Evolutionary conservation across 2,329 filamentous ascomycete genomes (phyloP), one percentile per base, ranked within the genome.

Genomic region (Claviceps digitariae): DNA sequence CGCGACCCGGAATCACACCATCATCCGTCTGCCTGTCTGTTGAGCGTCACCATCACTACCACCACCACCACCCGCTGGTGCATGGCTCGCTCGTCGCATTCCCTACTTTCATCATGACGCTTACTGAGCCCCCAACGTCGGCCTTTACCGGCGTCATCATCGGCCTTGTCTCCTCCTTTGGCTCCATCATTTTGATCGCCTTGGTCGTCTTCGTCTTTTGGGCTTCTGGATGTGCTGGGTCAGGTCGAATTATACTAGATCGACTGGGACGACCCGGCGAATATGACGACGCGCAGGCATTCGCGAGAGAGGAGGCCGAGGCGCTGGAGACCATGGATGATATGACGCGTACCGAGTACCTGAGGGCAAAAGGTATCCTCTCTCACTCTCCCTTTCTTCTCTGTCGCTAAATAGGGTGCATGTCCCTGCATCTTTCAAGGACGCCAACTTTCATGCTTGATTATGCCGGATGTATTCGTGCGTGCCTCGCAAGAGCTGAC

Each of bases 221-320:
- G 71, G 94, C 94, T 68, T 69, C 68, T 5, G 68, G 68, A 52
- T 71, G 68, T 56, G 96, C 91, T 40, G 81, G 78, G 52, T 85
- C 85, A 50, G 91, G 91, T 45, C 82, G 91, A 61, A 96, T 98
- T 64, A 81, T 97, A 58, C 79, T 98, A 60, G 93, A 98, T 72
- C 84, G 91, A 58, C 85, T 98, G 67, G 90, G 90, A 47, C 79
- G 91, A 56, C 93, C 93, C 0, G 93, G 93, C 62, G 93, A 97
- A 71, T 98, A 90, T 68, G 93, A 98, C 67, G 93, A 98, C 71
- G 93, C 97, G 69, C 91, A 97, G 72, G 87, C 89, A 12, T 96
- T 95, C 72, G 78, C 84, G 58, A 83, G 87, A 64, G 93, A 97
- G 68, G 93, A 98, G 79, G 90, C 88, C 38, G 90, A 96, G 69